Percentiles rank a stretch among this genome's conserved stretches.
Evolutionary conservation across 768 basidiomycete species (phyloP).

Genomic region (Tremella yokohamensis): DNA sequence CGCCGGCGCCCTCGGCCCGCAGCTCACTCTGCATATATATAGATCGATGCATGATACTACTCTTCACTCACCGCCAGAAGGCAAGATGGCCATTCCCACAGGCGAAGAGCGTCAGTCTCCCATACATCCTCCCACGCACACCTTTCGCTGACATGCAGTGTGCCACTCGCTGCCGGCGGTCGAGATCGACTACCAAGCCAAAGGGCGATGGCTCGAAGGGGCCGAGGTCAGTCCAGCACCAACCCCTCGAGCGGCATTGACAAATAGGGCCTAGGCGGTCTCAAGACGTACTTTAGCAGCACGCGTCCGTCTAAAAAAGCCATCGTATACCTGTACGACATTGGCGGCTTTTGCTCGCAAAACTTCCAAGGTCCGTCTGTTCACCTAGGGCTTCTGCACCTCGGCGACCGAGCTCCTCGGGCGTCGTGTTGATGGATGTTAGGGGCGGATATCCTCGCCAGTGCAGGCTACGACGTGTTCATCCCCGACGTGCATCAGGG

Average conservation of each 20-base stretch:
- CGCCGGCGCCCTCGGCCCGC: no score
- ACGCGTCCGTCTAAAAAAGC: conserved; percentile 17
- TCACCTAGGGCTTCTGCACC: no score
- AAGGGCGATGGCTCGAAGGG: conserved; percentile 12
- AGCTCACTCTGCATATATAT: no score
- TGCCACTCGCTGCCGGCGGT: conserved; percentile 11
- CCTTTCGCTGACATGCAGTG: neutral
- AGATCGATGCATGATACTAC: no score
- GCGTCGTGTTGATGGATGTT: neutral
- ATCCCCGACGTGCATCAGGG: conserved; percentile 65
- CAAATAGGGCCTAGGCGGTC: conserved; percentile 11
- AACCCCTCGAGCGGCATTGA: neutral
- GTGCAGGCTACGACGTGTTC: conserved; percentile 58
- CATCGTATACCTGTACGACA: conserved; percentile 27
- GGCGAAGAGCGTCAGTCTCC: no score
- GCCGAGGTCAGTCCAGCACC: neutral
- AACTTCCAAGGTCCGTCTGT: conserved; percentile 24
- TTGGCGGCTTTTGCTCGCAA: conserved; percentile 27
- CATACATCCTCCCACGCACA: no score
- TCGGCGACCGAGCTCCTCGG: no score
- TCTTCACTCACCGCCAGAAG: no score
- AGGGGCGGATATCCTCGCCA: conserved; percentile 62
- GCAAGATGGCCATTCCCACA: no score
- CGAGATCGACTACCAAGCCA: conserved; percentile 14
- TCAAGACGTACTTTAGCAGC: conserved; percentile 25